Evolutionary conservation across 768 basidiomycete genomes (phyloP), one percentile per base, ranked within the genome.

Genomic region (Lentinula raphanica): DNA sequence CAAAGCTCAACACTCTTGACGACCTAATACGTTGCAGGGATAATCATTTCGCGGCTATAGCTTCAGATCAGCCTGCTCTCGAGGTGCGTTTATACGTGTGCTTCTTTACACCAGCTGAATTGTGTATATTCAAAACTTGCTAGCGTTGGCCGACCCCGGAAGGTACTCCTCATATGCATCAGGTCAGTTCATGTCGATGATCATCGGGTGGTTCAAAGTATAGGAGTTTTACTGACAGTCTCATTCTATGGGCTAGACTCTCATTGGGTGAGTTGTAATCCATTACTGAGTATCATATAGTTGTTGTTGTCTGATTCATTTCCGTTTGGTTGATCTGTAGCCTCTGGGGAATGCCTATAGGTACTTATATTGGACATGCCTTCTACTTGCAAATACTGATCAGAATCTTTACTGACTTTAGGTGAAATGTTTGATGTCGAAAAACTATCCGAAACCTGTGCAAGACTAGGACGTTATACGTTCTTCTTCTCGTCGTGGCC

Each of bases 401-500:
- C 27, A 15, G 19, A 46, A 25, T 17, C 9, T 54, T 35, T 36
- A 29, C 59, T 51, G 36, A n/a, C 45, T 35, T 39, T 42, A 84
- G 87, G 85, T 36, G 88, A 88, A 71, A 79, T 88, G 63, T 88
- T 89, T 66, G 87, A 89, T 67, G 71, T 88, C 38, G 87, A 89
- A 67, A 76, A 77, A 58, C 73, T 89, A 2, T 79, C 84, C 11
- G 69, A 78, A 59, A 70, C 73, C 7, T 88, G 85, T 64, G 78
- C 77, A 4, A 79, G 80, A 60, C 81, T 79, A 1, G 77, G 79
- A 4, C 71, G 85, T 63, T 88, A 86, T 66, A 85, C 84, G 9
- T 88, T 90, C 68, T 89, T 88, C 77, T 87, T 89, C 71, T 78
- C 85, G 1, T 88, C 85, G 2, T 88, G 85, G 86, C 87, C 87